These are phyloP conservation scores for Fallopia convolvulus DNA, from an alignment of 148 eudicot species.

Conservation along the genomic window DNA sequence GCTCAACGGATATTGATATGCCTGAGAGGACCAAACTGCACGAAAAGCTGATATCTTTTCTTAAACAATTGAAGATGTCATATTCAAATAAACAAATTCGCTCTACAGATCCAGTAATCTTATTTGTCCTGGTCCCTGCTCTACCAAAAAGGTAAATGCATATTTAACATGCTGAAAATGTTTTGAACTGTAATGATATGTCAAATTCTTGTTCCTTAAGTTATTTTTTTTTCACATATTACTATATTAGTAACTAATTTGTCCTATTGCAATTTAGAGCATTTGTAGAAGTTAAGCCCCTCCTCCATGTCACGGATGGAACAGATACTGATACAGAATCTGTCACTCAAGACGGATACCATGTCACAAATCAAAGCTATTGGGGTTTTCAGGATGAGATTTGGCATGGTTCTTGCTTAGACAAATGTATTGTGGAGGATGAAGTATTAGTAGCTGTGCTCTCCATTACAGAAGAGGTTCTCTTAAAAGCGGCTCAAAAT, in stretches of 20 bases:
- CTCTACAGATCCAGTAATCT: conserved; percentile 39
- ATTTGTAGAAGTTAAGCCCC: conserved; percentile 81
- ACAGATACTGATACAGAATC: conserved; percentile 14
- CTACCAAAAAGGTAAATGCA: conserved; percentile 70
- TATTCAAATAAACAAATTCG: conserved; percentile 25
- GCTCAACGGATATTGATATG: conserved; percentile 35
- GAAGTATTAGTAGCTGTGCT: conserved; percentile 49
- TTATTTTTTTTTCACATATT: neutral
- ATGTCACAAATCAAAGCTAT: conserved; percentile 19
- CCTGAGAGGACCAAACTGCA: conserved; percentile 36
- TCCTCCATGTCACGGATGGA: conserved; percentile 44
- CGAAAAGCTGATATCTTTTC: conserved; percentile 36
- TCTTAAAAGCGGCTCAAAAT: conserved; percentile 34
- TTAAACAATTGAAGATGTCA: conserved; percentile 35
- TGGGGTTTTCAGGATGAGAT: conserved; percentile 52
- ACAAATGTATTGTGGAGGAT: conserved; percentile 49
- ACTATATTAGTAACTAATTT: neutral
- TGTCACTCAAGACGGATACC: conserved; percentile 19
- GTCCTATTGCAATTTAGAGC: conserved; percentile 44
- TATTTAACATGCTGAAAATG: neutral
- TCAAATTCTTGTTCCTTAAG: neutral
- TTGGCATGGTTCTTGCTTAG: conserved; percentile 66
- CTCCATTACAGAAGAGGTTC: conserved; percentile 44
- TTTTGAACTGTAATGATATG: neutral
- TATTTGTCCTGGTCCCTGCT: conserved; percentile 79